Conservation (phyloP, 208 protist genomes). For the Angomonas ambiguus region DNA sequence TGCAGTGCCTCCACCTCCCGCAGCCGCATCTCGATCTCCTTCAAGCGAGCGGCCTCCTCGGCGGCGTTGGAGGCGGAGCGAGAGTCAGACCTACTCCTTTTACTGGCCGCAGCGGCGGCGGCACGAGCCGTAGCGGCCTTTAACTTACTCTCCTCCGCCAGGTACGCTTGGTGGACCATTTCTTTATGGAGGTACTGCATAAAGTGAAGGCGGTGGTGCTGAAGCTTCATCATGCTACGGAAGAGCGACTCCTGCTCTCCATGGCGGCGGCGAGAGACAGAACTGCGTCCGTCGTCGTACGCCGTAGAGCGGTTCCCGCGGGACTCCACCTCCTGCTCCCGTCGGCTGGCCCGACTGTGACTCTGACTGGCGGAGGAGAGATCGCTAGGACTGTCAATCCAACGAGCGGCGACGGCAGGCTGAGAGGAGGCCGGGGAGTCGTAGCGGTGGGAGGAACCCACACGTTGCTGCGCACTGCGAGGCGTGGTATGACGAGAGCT, state of each 20-base stretch:
- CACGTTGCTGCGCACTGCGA: neutral
- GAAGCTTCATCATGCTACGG: constrained; percentile 54
- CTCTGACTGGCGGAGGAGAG: neutral
- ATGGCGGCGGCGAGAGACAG: constrained; percentile 15
- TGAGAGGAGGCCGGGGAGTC: neutral
- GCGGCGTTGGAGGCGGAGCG: constrained; percentile 4
- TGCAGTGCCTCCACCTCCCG: constrained; percentile 64
- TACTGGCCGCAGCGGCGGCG: constrained; percentile 11
- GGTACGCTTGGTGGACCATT: constrained; percentile 76
- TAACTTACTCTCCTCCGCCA: constrained; percentile 61
- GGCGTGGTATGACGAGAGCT: constrained; percentile 9
- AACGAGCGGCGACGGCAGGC: neutral
- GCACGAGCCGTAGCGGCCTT: constrained; percentile 24
- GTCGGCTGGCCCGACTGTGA: neutral
- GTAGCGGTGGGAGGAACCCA: no score
- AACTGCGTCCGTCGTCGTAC: no score
- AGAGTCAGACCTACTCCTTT: neutral
- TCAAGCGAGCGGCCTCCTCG: constrained; percentile 43
- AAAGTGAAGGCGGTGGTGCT: constrained; percentile 82
- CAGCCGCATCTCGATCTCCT: constrained; percentile 71
- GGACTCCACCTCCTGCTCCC: neutral
- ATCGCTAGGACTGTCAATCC: neutral
- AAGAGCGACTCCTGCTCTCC: constrained; percentile 43
- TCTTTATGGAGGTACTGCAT: constrained; percentile 85
- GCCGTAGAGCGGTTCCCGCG: no score